Evolutionary conservation across 345 rosid genomes (phyloP).

Genomic region (Eucalyptus pauciflora): DNA sequence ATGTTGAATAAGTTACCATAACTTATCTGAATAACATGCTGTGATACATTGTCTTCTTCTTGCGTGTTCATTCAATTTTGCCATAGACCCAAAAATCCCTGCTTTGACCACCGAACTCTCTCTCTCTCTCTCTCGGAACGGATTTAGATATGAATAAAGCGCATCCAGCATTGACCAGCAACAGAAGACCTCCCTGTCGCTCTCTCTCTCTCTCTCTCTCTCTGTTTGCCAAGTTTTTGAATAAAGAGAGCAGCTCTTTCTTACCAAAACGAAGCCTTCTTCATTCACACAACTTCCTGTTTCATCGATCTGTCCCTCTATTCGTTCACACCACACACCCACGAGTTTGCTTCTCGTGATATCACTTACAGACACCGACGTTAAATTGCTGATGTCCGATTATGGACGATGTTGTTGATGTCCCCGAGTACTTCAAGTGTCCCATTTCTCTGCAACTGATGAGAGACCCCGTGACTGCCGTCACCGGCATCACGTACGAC

Average conservation of each 20-base stretch:
- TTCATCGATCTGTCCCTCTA: neutral
- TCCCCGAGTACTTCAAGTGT: conserved; percentile 63
- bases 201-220: neutral
- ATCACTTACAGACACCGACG: neutral
- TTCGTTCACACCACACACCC: neutral
- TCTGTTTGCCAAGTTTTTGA: neutral
- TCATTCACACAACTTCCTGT: neutral
- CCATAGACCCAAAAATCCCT: neutral
- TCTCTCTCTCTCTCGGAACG: neutral
- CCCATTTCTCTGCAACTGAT: conserved; percentile 83
- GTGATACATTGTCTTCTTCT: neutral
- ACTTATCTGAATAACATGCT: neutral
- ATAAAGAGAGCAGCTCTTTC: neutral
- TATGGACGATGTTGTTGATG: conserved; percentile 29
- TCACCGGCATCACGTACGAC: conserved; percentile 84
- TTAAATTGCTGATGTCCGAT: neutral
- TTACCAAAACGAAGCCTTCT: neutral
- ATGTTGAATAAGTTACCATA: neutral
- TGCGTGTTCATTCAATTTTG: neutral
- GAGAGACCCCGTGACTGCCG: conserved; percentile 72
- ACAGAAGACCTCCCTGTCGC: neutral
- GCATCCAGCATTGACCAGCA: neutral
- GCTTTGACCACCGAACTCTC: neutral
- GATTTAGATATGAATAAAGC: neutral
- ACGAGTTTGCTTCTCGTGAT: neutral